Evolutionary conservation across 768 basidiomycete genomes (phyloP).

Genomic region (Suillus brevipes): DNA sequence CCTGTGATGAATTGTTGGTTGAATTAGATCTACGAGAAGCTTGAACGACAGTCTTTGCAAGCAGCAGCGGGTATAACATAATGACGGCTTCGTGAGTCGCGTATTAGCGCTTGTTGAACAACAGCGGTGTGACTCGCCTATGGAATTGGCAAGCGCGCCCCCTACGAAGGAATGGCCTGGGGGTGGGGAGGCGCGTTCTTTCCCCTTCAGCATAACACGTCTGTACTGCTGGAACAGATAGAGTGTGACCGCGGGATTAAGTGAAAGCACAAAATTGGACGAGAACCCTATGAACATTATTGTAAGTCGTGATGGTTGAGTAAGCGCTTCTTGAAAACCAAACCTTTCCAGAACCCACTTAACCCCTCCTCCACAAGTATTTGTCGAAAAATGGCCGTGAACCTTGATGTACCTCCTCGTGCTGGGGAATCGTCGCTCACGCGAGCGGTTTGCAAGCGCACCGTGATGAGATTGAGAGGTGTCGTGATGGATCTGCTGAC

Average conservation of each 20-base stretch:
- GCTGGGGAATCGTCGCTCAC: slow-evolving; percentile 33
- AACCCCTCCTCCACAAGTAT: slow-evolving; percentile 53
- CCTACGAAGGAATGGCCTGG: slow-evolving; percentile 54
- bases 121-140: slow-evolving; percentile 32
- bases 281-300: slow-evolving; percentile 43
- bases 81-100: slow-evolving; percentile 35
- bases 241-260: slow-evolving; percentile 61
- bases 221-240: slow-evolving; percentile 54
- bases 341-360: slow-evolving; percentile 59
- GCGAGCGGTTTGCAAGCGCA: slow-evolving; percentile 49
- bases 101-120: not conserved
- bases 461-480: slow-evolving; percentile 56
- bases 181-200: slow-evolving; percentile 32
- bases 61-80: slow-evolving; percentile 57
- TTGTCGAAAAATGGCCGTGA: slow-evolving; percentile 27
- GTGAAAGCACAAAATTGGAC: slow-evolving; percentile 46
- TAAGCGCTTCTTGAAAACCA: not conserved
- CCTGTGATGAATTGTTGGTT: slow-evolving; percentile 15
- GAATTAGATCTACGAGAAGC: slow-evolving; percentile 31
- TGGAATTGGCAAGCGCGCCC: slow-evolving; percentile 54
- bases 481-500: slow-evolving; percentile 54
- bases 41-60: slow-evolving; percentile 58
- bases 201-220: slow-evolving; percentile 32
- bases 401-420: not conserved
- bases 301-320: not conserved